Conservation (phyloP, 2,329 filamentous ascomycete species). For the Xylariales sp. region DNA sequence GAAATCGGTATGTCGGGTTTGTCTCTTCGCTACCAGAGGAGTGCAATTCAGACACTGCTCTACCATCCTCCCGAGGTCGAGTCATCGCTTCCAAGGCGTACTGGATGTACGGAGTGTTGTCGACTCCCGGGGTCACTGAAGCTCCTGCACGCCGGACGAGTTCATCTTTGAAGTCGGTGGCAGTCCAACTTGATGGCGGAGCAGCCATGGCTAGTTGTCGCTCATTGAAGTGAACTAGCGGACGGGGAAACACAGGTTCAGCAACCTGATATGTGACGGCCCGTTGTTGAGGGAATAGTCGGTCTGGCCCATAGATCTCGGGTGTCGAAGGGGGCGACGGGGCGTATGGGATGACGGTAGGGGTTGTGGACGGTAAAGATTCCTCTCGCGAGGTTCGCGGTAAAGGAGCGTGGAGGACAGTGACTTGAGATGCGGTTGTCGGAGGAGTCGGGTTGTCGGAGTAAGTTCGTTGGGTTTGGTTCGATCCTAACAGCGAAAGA, state of each 20-base stretch:
- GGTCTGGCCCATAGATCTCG: slow-evolving; percentile 41
- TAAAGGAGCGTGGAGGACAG: slow-evolving; percentile 17
- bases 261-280: slow-evolving; percentile 17
- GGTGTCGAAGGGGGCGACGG: slow-evolving; percentile 35
- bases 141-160: slow-evolving; percentile 42
- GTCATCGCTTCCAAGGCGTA: slow-evolving; percentile 88
- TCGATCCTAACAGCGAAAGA: slow-evolving; percentile 14
- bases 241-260: slow-evolving; percentile 16
- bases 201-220: slow-evolving; percentile 33
- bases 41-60: slow-evolving; percentile 21
- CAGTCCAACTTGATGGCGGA: slow-evolving; percentile 18
- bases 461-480: slow-evolving; percentile 14
- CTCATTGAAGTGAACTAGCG: slow-evolving; percentile 33
- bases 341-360: slow-evolving; percentile 29
- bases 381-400: background rate
- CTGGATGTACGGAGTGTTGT: slow-evolving; percentile 82
- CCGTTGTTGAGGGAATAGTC: slow-evolving; percentile 32
- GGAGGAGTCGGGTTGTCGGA: slow-evolving; percentile 16
- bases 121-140: slow-evolving; percentile 68
- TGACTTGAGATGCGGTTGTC: slow-evolving; percentile 22
- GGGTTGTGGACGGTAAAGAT: slow-evolving; percentile 28
- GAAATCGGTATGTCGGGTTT: slow-evolving; percentile 14
- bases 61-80: slow-evolving; percentile 60
- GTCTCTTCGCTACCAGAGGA: slow-evolving; percentile 18
- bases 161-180: slow-evolving; percentile 44